phyloP scores from a whole-genome alignment of 345 rosid genomes.

The Eucalyptus decipiens region DNA sequence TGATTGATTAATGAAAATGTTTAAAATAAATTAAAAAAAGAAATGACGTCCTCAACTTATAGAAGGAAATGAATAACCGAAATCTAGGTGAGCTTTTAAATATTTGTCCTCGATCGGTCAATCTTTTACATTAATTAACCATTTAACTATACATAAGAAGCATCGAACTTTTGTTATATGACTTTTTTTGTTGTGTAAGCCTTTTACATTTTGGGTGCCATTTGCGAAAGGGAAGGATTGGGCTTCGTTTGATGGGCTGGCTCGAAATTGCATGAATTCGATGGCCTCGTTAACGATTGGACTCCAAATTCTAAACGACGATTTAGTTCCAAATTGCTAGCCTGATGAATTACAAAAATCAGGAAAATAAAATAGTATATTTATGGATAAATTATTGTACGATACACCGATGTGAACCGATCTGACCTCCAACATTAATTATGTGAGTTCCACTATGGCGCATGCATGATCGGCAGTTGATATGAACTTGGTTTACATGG shows the following conservation, averaged over 20 bases:
- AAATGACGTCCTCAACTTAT: background rate
- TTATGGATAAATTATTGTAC: background rate
- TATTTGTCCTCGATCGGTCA: background rate
- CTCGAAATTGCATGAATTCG: background rate
- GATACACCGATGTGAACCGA: background rate
- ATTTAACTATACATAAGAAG: too few relatives aligned
- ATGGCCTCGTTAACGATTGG: background rate
- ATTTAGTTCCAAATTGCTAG: background rate
- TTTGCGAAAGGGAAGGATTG: background rate
- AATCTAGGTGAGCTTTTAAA: background rate
- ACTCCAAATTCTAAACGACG: background rate
- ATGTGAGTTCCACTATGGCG: accelerated
- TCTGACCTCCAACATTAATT: background rate
- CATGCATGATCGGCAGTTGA: background rate
- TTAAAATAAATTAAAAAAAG: too few relatives aligned
- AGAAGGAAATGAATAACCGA: background rate
- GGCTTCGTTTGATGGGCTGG: background rate
- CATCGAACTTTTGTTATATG: background rate
- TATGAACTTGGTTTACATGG: background rate
- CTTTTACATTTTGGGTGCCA: background rate
- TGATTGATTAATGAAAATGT: background rate
- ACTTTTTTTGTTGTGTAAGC: background rate
- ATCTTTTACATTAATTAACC: background rate
- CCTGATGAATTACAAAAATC: background rate
- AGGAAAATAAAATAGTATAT: background rate